These are phyloP conservation scores for Candida awuae DNA, from an alignment of 805 yeast species.

Conservation along the genomic window DNA sequence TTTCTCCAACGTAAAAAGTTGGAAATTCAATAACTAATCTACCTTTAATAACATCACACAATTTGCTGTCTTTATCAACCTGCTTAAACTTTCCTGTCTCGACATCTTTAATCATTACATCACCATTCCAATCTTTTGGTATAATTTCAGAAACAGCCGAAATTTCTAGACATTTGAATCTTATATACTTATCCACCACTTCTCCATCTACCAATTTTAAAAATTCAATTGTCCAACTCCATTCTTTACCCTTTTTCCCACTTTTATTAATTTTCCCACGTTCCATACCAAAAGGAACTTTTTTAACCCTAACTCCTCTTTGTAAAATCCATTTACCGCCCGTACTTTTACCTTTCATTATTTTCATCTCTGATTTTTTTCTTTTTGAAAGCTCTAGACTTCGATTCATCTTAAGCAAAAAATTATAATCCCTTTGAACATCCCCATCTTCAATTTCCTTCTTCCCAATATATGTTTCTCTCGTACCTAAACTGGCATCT, in stretches of 20 bases:
- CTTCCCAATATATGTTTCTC: constrained; percentile 45
- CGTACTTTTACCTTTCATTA: constrained; percentile 30
- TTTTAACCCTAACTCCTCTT: constrained; percentile 59
- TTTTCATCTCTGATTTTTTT: constrained; percentile 2
- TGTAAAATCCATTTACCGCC: constrained; percentile 7
- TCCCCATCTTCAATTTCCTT: constrained; percentile 38
- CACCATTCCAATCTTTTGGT: constrained; percentile 25
- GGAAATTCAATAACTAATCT: constrained; percentile 72
- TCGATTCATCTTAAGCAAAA: constrained; percentile 44
- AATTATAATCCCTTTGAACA: constrained; percentile 79
- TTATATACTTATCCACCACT: constrained; percentile 18
- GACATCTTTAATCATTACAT: constrained; percentile 31
- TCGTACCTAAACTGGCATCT: constrained; percentile 34
- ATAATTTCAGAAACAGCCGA: constrained; percentile 31
- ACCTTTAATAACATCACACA: constrained; percentile 38
- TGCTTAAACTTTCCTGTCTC: neutral
- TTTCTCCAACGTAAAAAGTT: constrained; percentile 40
- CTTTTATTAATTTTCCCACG: constrained; percentile 44
- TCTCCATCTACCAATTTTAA: constrained; percentile 30
- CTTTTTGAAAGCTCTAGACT: constrained; percentile 14
- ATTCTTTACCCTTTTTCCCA: constrained; percentile 53
- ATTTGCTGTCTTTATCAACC: neutral
- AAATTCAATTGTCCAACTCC: constrained; percentile 81
- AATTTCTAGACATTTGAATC: constrained; percentile 36
- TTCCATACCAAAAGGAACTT: constrained; percentile 69